These are phyloP conservation scores for Cucurbitaria berberidis DNA, from an alignment of 2,329 filamentous ascomycete species.

Conservation along the genomic window DNA sequence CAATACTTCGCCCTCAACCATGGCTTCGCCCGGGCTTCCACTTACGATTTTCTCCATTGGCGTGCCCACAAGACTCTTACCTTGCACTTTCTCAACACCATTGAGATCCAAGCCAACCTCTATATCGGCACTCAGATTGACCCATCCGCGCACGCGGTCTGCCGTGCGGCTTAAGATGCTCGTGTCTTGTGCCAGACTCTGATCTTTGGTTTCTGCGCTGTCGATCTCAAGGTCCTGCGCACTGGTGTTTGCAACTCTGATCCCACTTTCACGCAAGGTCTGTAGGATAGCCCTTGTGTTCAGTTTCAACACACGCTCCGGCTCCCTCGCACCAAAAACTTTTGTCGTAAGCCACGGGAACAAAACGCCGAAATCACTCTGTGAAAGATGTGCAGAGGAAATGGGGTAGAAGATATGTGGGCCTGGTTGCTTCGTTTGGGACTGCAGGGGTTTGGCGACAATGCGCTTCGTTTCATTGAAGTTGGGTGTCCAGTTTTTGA, in stretches of 20 bases:
- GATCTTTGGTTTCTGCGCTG: slow-evolving; percentile 17
- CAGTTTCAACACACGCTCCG: slow-evolving; percentile 82
- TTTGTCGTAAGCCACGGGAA: slow-evolving; percentile 71
- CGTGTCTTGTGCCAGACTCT: slow-evolving; percentile 32
- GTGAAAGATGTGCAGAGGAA: slow-evolving; percentile 78
- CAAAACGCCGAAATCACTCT: slow-evolving; percentile 82
- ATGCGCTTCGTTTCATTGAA: slow-evolving; percentile 71
- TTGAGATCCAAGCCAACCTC: slow-evolving; percentile 3
- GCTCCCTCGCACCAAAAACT: slow-evolving; percentile 64
- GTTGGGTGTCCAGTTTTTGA: slow-evolving; percentile 79
- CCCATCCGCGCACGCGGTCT: slow-evolving; percentile 45
- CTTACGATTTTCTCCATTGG: slow-evolving; percentile 17
- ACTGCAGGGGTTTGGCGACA: slow-evolving; percentile 63
- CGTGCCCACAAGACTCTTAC: slow-evolving; percentile 10
- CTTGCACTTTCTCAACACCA: not conserved
- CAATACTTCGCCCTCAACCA: slow-evolving; percentile 46
- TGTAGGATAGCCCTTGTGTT: slow-evolving; percentile 82
- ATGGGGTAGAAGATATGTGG: slow-evolving; percentile 78
- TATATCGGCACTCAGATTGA: slow-evolving; percentile 28
- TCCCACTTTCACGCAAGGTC: slow-evolving; percentile 59
- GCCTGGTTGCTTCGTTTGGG: slow-evolving; percentile 51
- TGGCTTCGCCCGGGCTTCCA: slow-evolving; percentile 31
- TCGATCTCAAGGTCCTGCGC: slow-evolving; percentile 49
- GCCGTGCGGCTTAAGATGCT: slow-evolving; percentile 39
- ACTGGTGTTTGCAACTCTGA: slow-evolving; percentile 52